Conservation (phyloP, 345 rosid species). For the Populus ilicifolia region DNA sequence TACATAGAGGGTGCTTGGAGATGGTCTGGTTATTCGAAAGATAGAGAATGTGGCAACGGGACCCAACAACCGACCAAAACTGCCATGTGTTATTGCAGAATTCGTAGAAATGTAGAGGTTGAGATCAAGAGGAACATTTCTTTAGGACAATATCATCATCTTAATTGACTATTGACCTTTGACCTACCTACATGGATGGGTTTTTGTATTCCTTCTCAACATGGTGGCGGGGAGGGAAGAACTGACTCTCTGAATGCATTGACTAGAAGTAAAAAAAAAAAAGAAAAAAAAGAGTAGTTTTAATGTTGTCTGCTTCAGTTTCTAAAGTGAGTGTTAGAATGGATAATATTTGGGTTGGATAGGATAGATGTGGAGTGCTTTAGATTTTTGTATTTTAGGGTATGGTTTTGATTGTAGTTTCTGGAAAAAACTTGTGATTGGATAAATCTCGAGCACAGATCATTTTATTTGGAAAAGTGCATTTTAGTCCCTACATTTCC, state of each 20-base stretch:
- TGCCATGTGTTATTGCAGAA: conserved; percentile 69
- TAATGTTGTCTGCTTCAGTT: too few relatives aligned
- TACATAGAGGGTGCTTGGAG: conserved; percentile 81
- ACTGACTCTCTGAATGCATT: neutral
- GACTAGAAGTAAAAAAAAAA: neutral
- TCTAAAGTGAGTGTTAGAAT: too few relatives aligned
- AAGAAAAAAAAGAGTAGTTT: too few relatives aligned
- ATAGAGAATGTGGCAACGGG: conserved; percentile 94
- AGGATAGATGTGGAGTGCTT: too few relatives aligned
- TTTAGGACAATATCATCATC: neutral
- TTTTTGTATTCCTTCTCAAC: neutral
- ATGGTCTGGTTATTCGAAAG: conserved; percentile 82
- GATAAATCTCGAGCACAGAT: too few relatives aligned
- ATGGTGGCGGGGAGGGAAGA: neutral
- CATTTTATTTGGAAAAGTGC: too few relatives aligned
- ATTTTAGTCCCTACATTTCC: too few relatives aligned
- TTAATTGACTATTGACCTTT: neutral
- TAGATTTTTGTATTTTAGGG: too few relatives aligned
- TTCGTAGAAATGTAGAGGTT: conserved; percentile 81
- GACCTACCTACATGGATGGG: neutral
- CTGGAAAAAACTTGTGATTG: too few relatives aligned
- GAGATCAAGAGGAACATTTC: neutral
- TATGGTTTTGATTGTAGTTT: too few relatives aligned
- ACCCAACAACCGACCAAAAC: conserved; percentile 88
- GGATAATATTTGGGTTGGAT: too few relatives aligned